These are phyloP conservation scores for Fusarium lyarnte DNA, from an alignment of 2,329 filamentous ascomycete species.

Conservation along the genomic window DNA sequence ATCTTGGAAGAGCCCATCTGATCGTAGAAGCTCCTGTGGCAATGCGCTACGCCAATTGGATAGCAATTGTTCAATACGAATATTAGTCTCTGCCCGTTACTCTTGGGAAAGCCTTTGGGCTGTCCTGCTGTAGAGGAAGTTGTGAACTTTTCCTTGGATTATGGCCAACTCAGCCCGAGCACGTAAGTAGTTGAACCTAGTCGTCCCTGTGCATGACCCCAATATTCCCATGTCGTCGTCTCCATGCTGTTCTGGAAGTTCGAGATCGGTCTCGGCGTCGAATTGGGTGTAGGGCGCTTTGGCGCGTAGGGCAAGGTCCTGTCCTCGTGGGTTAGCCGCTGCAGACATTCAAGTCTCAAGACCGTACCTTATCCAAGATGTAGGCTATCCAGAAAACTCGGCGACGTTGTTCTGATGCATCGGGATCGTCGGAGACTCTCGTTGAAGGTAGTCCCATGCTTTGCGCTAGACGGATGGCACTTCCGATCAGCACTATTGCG, in stretches of 20 bases:
- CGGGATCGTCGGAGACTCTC: rapidly evolving
- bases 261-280: neutral
- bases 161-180: neutral
- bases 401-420: neutral
- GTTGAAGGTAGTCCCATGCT: neutral
- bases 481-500: neutral
- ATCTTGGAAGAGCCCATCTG: neutral
- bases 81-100: neutral
- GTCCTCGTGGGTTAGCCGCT: neutral
- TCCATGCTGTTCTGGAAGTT: neutral
- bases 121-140: neutral
- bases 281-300: neutral
- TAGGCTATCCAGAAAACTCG: neutral
- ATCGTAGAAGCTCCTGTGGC: rapidly evolving
- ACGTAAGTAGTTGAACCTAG: neutral
- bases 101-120: neutral
- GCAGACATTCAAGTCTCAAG: rapidly evolving
- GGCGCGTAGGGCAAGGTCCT: neutral
- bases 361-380: neutral
- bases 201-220: neutral
- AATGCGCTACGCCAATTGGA: neutral
- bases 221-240: neutral
- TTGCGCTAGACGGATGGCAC: neutral
- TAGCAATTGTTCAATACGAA: neutral
- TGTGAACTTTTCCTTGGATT: neutral